Conservation (phyloP, 352 stramenopile species). For the Phytophthora pseudosyringae region DNA sequence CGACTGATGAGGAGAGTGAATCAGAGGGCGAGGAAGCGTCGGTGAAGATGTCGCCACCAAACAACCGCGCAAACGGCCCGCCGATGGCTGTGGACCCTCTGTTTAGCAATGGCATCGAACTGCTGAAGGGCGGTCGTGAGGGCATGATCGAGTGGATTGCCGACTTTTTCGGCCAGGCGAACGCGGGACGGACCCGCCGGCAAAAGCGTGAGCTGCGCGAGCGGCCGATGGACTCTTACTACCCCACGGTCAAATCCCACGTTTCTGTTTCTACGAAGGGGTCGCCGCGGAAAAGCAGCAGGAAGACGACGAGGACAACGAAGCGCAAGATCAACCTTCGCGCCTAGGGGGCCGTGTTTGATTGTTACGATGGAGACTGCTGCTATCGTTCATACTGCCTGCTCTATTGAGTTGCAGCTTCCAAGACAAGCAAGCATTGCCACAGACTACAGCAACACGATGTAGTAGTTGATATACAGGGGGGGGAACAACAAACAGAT, state of each 20-base stretch:
- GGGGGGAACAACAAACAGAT: slow-evolving; percentile 21
- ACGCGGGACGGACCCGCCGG: slow-evolving; percentile 68
- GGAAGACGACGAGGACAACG: slow-evolving; percentile 23
- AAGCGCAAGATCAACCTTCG: slow-evolving; percentile 39
- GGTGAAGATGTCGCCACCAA: slow-evolving; percentile 24
- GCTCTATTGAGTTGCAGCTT: slow-evolving; percentile 16
- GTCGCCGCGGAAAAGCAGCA: slow-evolving; percentile 29
- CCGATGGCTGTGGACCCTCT: slow-evolving; percentile 75
- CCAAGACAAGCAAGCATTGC: slow-evolving; percentile 11
- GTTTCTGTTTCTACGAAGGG: slow-evolving; percentile 24
- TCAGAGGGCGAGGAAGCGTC: slow-evolving; percentile 25
- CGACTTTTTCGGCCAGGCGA: slow-evolving; percentile 71
- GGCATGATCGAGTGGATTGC: slow-evolving; percentile 78
- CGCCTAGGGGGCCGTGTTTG: slow-evolving; percentile 17
- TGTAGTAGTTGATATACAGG: slow-evolving; percentile 31
- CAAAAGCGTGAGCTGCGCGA: slow-evolving; percentile 68
- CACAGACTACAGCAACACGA: slow-evolving; percentile 26
- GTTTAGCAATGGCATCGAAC: slow-evolving; percentile 79
- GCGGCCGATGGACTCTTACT: slow-evolving; percentile 79
- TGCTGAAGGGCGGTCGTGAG: slow-evolving; percentile 78
- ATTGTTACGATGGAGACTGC: slow-evolving; percentile 17
- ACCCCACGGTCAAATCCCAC: slow-evolving; percentile 69
- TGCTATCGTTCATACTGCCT: slow-evolving; percentile 14
- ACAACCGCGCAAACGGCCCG: slow-evolving; percentile 24
- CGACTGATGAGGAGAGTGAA: slow-evolving; percentile 27